These are phyloP conservation scores for Geranomyces variabilis DNA, from an alignment of 192 early-diverging fungal species.

Conservation along the genomic window DNA sequence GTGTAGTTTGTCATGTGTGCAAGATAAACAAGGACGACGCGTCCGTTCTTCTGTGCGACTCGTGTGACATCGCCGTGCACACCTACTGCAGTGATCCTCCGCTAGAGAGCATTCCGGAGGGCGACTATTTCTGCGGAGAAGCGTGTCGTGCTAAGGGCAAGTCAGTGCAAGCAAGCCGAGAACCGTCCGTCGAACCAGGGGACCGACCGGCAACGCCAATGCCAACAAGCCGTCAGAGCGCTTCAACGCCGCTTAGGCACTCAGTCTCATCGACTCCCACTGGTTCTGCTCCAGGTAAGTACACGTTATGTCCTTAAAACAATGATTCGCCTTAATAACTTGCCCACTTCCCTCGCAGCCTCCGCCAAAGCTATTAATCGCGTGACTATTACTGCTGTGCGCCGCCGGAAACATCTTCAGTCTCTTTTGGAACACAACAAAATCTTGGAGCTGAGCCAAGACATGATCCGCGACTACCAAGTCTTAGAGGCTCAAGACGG, in stretches of 20 bases:
- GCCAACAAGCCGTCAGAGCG: too few relatives aligned
- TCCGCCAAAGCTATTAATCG: too few relatives aligned
- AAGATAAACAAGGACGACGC: slow-evolving; percentile 46
- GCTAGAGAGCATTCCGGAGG: slow-evolving; percentile 48
- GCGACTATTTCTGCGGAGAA: slow-evolving; percentile 59
- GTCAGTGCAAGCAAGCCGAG: background rate
- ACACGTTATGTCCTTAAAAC: too few relatives aligned
- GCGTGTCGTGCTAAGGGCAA: slow-evolving; percentile 8
- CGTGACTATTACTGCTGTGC: slow-evolving; percentile 8
- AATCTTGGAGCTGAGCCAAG: slow-evolving; percentile 34
- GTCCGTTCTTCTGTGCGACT: slow-evolving; percentile 55
- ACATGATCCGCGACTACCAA: slow-evolving; percentile 24
- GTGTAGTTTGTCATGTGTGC: slow-evolving; percentile 51
- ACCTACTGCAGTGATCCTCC: slow-evolving; percentile 51
- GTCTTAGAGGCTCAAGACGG: background rate
- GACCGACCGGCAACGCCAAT: too few relatives aligned
- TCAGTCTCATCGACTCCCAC: too few relatives aligned
- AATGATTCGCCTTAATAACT: too few relatives aligned
- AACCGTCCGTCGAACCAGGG: too few relatives aligned
- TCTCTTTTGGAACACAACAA: slow-evolving; percentile 32
- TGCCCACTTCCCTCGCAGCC: too few relatives aligned
- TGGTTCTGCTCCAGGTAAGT: too few relatives aligned
- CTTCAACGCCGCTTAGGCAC: too few relatives aligned
- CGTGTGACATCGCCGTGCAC: slow-evolving; percentile 54
- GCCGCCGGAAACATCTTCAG: slow-evolving; percentile 20